Percentiles rank a stretch among this genome's conserved stretches.
Evolutionary conservation across 2,329 filamentous ascomycete genomes (phyloP).

Genomic region (Trichoderma guizhouense): DNA sequence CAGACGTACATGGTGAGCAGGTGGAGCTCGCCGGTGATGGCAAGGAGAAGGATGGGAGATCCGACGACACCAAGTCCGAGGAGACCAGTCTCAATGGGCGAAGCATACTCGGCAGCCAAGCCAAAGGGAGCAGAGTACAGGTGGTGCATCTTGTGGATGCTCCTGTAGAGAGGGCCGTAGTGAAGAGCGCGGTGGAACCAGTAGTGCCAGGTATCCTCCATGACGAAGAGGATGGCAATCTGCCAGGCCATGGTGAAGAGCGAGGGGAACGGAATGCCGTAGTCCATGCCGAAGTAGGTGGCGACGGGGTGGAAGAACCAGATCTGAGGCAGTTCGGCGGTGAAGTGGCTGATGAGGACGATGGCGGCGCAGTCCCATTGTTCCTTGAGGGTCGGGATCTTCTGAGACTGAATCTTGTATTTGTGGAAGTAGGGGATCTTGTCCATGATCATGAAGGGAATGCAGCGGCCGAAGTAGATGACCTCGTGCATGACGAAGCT

Average conservation of each 20-base stretch:
- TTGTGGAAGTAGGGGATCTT: conserved; percentile 80
- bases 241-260: conserved; percentile 84
- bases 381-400: conserved; percentile 88
- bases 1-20: conserved; percentile 97
- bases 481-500: conserved; percentile 93
- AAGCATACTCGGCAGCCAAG: conserved; percentile 94
- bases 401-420: conserved; percentile 90
- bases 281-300: conserved; percentile 85
- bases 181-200: conserved; percentile 92
- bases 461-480: conserved; percentile 86
- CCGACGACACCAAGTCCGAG: conserved; percentile 85
- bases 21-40: conserved; percentile 81
- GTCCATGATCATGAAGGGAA: conserved; percentile 94
- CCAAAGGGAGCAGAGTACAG: conserved; percentile 98
- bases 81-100: conserved; percentile 93
- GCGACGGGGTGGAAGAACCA: conserved; percentile 99
- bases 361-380: conserved; percentile 93
- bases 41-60: conserved; percentile 78
- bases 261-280: conserved; percentile 83
- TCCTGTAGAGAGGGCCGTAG: conserved; percentile 92
- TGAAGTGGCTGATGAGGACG: conserved; percentile 93
- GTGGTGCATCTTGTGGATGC: conserved; percentile 98
- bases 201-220: conserved; percentile 99
- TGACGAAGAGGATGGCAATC: conserved; percentile 87
- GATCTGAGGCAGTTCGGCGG: conserved; percentile 96